These are phyloP conservation scores for Pythium coloratum DNA, from an alignment of 352 stramenopile genomes.

Conservation along the genomic window DNA sequence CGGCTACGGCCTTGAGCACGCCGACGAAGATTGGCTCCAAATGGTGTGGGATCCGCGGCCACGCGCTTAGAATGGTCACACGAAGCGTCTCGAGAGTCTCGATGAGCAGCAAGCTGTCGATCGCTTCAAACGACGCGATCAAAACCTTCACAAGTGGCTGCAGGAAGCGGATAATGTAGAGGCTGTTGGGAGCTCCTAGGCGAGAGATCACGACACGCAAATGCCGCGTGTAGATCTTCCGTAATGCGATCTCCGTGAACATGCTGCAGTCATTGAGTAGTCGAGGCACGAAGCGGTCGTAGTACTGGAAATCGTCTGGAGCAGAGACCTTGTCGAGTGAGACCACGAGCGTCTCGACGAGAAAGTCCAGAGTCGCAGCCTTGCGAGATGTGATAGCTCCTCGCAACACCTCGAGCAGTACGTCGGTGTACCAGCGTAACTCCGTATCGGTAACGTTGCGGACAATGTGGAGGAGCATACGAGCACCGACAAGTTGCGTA, in stretches of 20 bases:
- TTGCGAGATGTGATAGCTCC: slow-evolving; percentile 63
- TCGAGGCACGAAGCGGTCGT: slow-evolving; percentile 65
- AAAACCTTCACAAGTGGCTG: slow-evolving; percentile 80
- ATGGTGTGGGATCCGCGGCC: slow-evolving; percentile 71
- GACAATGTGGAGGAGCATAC: slow-evolving; percentile 64
- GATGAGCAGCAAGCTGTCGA: slow-evolving; percentile 48
- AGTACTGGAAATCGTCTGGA: slow-evolving; percentile 52
- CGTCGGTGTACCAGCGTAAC: slow-evolving; percentile 78
- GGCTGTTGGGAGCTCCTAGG: slow-evolving; percentile 64
- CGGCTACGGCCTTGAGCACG: slow-evolving; percentile 64
- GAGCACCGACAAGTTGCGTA: slow-evolving; percentile 61
- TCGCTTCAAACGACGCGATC: slow-evolving; percentile 61
- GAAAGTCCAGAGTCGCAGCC: slow-evolving; percentile 46
- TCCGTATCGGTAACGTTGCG: slow-evolving; percentile 66
- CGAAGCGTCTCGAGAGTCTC: slow-evolving; percentile 65
- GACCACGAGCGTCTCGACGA: slow-evolving; percentile 59
- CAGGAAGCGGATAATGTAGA: slow-evolving; percentile 73
- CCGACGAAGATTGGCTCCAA: slow-evolving; percentile 65
- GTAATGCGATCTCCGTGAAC: slow-evolving; percentile 53
- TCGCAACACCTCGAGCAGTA: slow-evolving; percentile 73
- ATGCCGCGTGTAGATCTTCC: slow-evolving; percentile 54
- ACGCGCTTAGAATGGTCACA: slow-evolving; percentile 51
- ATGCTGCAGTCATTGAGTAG: slow-evolving; percentile 70
- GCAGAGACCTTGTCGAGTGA: slow-evolving; percentile 65
- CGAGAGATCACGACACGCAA: slow-evolving; percentile 45